Percentiles rank a stretch among this genome's conserved stretches.
phyloP scores from a whole-genome alignment of 768 basidiomycete genomes.

The Amanita rimosa region DNA sequence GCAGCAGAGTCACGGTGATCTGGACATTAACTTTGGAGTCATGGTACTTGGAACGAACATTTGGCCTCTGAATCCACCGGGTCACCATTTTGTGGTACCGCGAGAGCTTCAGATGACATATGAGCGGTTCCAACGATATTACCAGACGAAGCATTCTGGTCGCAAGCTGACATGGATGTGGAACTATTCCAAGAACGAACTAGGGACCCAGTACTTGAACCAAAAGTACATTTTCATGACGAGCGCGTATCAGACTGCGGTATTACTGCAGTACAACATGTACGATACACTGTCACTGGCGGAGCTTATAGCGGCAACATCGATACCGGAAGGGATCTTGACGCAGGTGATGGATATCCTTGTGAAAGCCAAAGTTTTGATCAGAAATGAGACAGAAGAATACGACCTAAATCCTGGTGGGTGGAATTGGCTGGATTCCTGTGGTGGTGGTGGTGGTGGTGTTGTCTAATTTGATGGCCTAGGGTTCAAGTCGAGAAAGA shows the following conservation, averaged over 20 bases:
- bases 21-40: constrained; percentile 84
- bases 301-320: constrained; percentile 71
- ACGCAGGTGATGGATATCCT: constrained; percentile 63
- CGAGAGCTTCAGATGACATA: constrained; percentile 79
- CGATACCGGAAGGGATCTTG: constrained; percentile 70
- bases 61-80: constrained; percentile 84
- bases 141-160: constrained; percentile 87
- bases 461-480: constrained; percentile 25
- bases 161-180: constrained; percentile 97
- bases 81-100: constrained; percentile 83
- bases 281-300: constrained; percentile 76
- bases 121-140: constrained; percentile 87
- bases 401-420: constrained; percentile 85
- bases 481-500: constrained; percentile 93
- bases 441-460: constrained; percentile 16
- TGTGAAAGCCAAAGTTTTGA: constrained; percentile 80
- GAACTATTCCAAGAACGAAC: constrained; percentile 97
- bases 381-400: constrained; percentile 79
- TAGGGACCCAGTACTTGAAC: constrained; percentile 84
- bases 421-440: constrained; percentile 9
- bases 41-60: constrained; percentile 94
- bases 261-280: constrained; percentile 90
- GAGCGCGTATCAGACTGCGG: constrained; percentile 89
- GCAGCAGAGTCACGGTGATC: constrained; percentile 75
- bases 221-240: constrained; percentile 97